Evolutionary conservation across 345 rosid genomes (phyloP), one percentile per base, ranked within the genome.

Genomic region (Populus davidiana): DNA sequence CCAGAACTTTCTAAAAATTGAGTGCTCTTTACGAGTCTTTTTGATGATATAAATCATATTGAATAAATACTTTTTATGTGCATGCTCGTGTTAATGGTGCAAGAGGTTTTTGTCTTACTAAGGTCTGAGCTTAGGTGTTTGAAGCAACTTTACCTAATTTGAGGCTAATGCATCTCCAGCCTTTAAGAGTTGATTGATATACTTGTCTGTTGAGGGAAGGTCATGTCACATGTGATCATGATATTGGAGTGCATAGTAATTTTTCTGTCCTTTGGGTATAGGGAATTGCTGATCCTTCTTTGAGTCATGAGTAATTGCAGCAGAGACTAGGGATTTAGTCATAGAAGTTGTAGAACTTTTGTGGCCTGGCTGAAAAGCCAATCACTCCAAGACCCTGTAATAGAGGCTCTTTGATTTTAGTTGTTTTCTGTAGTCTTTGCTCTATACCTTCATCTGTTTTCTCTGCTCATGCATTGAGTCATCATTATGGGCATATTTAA

Each of bases 121-220:
- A 33, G 21, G 68, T 29, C 21, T 64, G 21, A 21, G 36, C 68
- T 29, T 64, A 5, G 21, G 69, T 27, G 33, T 16, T 65, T 17
- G 41, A 31, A 17, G 69, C 21, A 31, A 29, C 39, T 47, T 43
- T 11, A 10, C 20, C 20, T 12, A 23, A 10, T 64, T 44, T 63
- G 35, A 18, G 56, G 25, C 8, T 31, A 49, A 63, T 70, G 36
- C 36, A 70, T 62, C 50, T 70, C 64, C 38, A 66, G 61, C 27
- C 14, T 39, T 56, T 8, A 44, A 50, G 39, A 64, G 67, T 39
- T 61, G 50, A 44, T 52, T 61, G 50, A 44, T 70, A 20, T 29
- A 61, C 54, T 56, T 77, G 9, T 47, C 29, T 69, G 64, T 63
- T 70, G 47, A 35, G 67, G 20, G 73, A 61, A 70, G 73, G 39